Base-by-base conservation (phyloP, 305 asterid species). In the Caryopteris hybrid region DNA sequence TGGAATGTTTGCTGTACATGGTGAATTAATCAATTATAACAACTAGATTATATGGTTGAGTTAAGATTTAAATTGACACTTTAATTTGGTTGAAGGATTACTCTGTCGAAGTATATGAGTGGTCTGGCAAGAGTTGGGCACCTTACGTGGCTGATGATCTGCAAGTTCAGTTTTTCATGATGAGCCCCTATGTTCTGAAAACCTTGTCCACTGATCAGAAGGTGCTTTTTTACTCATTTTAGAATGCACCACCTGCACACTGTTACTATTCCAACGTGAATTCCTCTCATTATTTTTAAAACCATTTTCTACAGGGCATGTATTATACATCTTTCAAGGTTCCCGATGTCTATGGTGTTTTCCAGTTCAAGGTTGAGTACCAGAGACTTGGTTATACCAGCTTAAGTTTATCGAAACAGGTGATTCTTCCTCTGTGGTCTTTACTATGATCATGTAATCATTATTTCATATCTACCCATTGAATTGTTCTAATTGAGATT, bases 101-200 rank as follows among this genome's bases (percentile, higher is more conserved):
- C 67, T 86, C 86, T 46, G 90, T 88, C 45, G 97, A 88, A 78
- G 84, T 90, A 63, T 86, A 78, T 45, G 89, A 91, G 74, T 91
- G 97, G 97, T 83, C 92, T 74, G 97, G 96, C 47, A 57, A 80
- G 57, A 83, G 82, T 59, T 91, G 97, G 97, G 84, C 79, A 64
- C 96, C 97, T 36, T 88, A 88, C 38, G 84, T 91, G 61, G 85
- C 92, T 68, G 81, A 85, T 82, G 97, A 88, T 80, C 84, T 91
- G 71, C 97, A 91, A 69, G 67, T 88, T 73, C 97, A 91, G 83
- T 90, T 90, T 73, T 90, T 84, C 80, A 90, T 90, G 97, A 90
- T 90, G 97, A 90, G 97, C 76, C 97, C 97, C 20, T 88, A 90
- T 63, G 95, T 90, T 57, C 79, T 90, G 79, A 90, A 88, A 81